These are phyloP conservation scores for Talaromyces sp. DNA, from an alignment of 2,329 filamentous ascomycete genomes.

Conservation along the genomic window DNA sequence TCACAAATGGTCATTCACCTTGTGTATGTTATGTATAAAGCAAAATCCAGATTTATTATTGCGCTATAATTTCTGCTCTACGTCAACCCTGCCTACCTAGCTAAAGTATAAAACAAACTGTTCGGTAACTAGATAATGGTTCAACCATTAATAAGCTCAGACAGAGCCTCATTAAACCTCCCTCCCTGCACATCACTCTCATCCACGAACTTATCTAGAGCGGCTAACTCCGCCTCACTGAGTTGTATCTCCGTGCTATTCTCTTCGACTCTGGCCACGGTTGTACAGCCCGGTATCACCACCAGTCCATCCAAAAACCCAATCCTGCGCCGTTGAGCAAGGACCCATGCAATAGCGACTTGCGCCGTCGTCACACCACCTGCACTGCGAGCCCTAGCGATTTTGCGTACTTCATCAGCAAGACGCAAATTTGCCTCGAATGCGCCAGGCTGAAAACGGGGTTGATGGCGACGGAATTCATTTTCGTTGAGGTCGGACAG, in stretches of 20 bases:
- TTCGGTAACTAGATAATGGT: too few relatives aligned
- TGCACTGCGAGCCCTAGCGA: constrained; percentile 33
- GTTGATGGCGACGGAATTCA: constrained; percentile 43
- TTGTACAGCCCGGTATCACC: constrained; percentile 43
- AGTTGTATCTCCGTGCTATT: constrained; percentile 41
- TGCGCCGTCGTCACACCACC: constrained; percentile 39
- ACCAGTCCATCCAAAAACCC: constrained; percentile 34
- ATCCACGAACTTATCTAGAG: constrained; percentile 5
- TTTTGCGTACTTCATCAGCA: constrained; percentile 42
- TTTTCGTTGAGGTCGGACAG: constrained; percentile 46
- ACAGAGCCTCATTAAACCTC: constrained; percentile 2
- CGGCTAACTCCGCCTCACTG: constrained; percentile 39
- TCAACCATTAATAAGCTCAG: constrained; percentile 8
- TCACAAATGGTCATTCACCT: not conserved
- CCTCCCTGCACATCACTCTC: constrained; percentile 6
- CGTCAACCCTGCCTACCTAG: not conserved
- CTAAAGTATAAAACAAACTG: too few relatives aligned
- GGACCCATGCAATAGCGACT: constrained; percentile 50
- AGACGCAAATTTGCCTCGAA: constrained; percentile 51
- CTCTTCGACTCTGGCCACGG: constrained; percentile 37
- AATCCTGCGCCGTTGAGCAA: constrained; percentile 38
- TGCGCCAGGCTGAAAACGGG: constrained; percentile 52
- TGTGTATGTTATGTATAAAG: not conserved
- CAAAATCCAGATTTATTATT: not conserved
- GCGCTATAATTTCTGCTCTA: not conserved